Evolutionary conservation across 768 basidiomycete species (phyloP).

Genomic region (Tulasnella sp.): DNA sequence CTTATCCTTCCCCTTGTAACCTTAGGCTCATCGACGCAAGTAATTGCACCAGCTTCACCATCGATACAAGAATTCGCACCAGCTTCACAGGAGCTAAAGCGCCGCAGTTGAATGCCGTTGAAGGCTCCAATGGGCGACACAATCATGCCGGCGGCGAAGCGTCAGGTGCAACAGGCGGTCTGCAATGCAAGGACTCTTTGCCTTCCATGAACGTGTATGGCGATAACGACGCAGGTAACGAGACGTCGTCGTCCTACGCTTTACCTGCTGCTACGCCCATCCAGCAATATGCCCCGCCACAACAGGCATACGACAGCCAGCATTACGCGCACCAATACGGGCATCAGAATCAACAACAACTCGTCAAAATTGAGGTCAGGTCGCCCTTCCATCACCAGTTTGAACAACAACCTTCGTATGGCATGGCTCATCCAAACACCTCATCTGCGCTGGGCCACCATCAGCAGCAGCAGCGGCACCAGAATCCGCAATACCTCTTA

Average conservation of each 20-base stretch:
- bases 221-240: slow-evolving; percentile 1
- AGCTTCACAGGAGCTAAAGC: too few species aligned
- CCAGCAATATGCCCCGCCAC: slow-evolving; percentile 2
- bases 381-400: background rate
- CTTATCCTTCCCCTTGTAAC: too few species aligned
- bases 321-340: background rate
- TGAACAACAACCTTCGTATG: slow-evolving; percentile 10
- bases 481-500: slow-evolving; percentile 13
- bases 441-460: background rate
- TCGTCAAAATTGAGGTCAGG: background rate
- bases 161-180: background rate
- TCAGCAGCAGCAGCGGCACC: slow-evolving; percentile 6
- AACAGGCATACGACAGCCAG: background rate
- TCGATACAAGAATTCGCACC: too few species aligned
- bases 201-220: slow-evolving; percentile 2
- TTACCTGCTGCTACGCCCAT: background rate
- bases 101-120: too few species aligned
- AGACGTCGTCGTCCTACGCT: background rate
- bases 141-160: background rate
- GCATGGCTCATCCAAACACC: background rate
- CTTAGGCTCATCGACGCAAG: too few species aligned
- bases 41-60: too few species aligned
- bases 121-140: background rate
- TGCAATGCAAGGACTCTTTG: background rate
- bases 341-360: background rate